Percentiles rank a stretch among this genome's conserved stretches.
These are phyloP conservation scores for Lodderomyces jiufengensis DNA, from an alignment of 1,139 yeast genomes.

Conservation along the genomic window DNA sequence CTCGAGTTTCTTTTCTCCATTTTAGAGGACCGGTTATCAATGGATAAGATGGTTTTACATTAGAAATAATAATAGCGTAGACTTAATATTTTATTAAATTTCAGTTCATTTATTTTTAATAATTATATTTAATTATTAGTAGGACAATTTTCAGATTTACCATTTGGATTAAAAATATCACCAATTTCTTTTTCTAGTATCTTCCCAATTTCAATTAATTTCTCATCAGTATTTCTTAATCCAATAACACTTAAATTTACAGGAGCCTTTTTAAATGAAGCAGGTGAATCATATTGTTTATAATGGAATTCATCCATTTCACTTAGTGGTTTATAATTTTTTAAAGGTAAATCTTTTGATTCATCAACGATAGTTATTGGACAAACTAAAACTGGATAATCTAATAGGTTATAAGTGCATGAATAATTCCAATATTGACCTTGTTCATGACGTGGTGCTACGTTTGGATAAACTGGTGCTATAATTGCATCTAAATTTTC, in stretches of 20 bases:
- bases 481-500: conserved; percentile 26
- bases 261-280: conserved; percentile 17
- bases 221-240: conserved; percentile 19
- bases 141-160: background rate
- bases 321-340: conserved; percentile 12
- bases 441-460: conserved; percentile 20
- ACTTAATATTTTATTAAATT: too few relatives aligned
- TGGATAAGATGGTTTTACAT: too few relatives aligned
- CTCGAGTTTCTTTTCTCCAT: too few relatives aligned
- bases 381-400: conserved; percentile 21
- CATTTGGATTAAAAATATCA: conserved; percentile 6
- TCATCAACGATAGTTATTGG: conserved; percentile 20
- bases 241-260: conserved; percentile 18
- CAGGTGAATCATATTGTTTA: conserved; percentile 16
- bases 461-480: conserved; percentile 22
- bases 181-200: conserved; percentile 8
- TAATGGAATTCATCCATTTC: conserved; percentile 14
- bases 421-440: conserved; percentile 23
- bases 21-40: too few relatives aligned
- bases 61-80: too few relatives aligned
- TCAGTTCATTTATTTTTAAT: too few relatives aligned
- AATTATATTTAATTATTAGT: background rate
- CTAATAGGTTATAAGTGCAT: conserved; percentile 22
- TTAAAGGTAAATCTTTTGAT: conserved; percentile 13
- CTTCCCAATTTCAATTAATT: conserved; percentile 16